Evolutionary conservation across 2,329 filamentous ascomycete species (phyloP), one percentile per base, ranked within the genome.

Genomic region (Neonectria hederae): DNA sequence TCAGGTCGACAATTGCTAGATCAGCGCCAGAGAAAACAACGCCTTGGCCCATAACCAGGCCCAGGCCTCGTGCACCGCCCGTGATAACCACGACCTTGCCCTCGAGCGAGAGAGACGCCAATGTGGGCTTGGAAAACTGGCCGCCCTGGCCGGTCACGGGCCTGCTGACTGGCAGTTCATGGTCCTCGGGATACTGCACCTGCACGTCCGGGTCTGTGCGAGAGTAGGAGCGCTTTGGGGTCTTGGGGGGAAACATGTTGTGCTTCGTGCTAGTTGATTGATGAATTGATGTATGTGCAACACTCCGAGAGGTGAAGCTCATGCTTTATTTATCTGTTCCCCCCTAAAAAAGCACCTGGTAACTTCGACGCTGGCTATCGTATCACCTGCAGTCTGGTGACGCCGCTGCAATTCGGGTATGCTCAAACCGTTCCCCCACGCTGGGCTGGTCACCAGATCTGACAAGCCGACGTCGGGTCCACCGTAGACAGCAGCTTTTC

Each of bases 11-110:
- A 79, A 98, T 92, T 17, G 95, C 95, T 65, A 97, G 84, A 78
- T 97, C 90, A 11, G 92, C 92, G 51, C 95, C 95, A 53, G 92
- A 96, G 54, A 92, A 90, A 56, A 97, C 92, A 78, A 97, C 87
- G 30, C 92, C 94, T 82, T 97, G 94, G 59, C 91, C 92, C 92
- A 97, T 97, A 68, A 97, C 94, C 63, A 97, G 83, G 30, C 95
- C 95, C 62, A 98, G 81, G 4, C 95, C 95, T 77, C 94, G 86
- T 22, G 94, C 95, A 75, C 94, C 95, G 52, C 95, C 95, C 0
- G 95, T 98, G 19, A 98, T 91, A 30, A 97, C 83, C 53, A 89
- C 92, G 10, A 94, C 91, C 75, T 90, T 91, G 63, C 89, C 92
- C 76, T 97, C 91, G 22, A 98, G 86, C 4, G 93, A 95, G 82